These are phyloP conservation scores for Dendrobium officinale DNA, from an alignment of 106 monocot species.

Conservation along the genomic window DNA sequence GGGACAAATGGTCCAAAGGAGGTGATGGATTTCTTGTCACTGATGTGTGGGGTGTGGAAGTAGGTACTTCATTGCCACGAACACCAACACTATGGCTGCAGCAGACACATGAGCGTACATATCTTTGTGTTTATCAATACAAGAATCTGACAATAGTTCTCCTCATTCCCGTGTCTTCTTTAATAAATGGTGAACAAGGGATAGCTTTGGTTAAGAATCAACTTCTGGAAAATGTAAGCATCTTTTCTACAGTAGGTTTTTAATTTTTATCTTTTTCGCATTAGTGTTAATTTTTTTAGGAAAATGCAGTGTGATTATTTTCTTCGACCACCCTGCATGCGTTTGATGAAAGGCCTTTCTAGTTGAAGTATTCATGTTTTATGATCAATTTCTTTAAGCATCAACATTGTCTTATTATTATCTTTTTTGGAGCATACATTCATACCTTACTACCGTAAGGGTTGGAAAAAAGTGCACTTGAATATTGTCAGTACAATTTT, in stretches of 20 bases:
- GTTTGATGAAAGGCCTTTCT: neutral
- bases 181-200: slow-evolving; percentile 58
- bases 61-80: slow-evolving; percentile 28
- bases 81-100: slow-evolving; percentile 53
- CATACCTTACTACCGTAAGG: neutral
- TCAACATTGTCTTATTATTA: neutral
- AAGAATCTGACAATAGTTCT: slow-evolving; percentile 69
- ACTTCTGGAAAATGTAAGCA: slow-evolving; percentile 83
- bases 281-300: neutral
- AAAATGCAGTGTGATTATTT: slow-evolving; percentile 1
- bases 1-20: slow-evolving; percentile 76
- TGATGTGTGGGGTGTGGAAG: slow-evolving; percentile 41
- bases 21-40: slow-evolving; percentile 81
- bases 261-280: neutral
- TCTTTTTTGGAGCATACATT: neutral
- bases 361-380: neutral
- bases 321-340: neutral
- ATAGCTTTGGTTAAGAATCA: slow-evolving; percentile 57
- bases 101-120: slow-evolving; percentile 50
- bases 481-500: neutral
- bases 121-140: slow-evolving; percentile 74
- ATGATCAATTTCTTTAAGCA: neutral
- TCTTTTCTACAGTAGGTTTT: slow-evolving; percentile 3
- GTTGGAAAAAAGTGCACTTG: neutral
- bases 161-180: slow-evolving; percentile 65